phyloP scores from a whole-genome alignment of 352 stramenopile species.

The Phytopythium ostracodes region DNA sequence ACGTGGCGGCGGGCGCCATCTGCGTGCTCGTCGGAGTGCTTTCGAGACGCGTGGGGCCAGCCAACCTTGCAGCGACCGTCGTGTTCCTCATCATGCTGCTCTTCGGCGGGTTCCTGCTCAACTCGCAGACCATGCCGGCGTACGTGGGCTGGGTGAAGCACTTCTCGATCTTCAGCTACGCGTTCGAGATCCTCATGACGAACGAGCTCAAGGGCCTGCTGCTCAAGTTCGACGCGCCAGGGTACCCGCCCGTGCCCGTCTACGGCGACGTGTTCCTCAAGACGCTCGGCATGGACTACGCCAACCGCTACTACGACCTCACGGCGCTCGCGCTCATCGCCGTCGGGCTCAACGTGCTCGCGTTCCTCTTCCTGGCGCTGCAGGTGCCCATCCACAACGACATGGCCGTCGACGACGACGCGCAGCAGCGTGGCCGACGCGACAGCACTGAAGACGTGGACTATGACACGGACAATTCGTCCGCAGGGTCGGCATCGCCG shows the following conservation, averaged over 20 bases:
- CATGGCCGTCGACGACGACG: conserved; percentile 14
- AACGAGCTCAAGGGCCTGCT: conserved; percentile 76
- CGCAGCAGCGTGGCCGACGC: background rate
- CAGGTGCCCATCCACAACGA: conserved; percentile 56
- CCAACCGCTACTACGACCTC: conserved; percentile 70
- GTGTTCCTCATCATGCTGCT: conserved; percentile 79
- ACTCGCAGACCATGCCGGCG: conserved; percentile 72
- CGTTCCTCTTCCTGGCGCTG: conserved; percentile 61
- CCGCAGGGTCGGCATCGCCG: background rate
- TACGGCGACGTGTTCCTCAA: conserved; percentile 85
- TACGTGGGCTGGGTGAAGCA: conserved; percentile 72
- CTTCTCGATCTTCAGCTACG: conserved; percentile 84
- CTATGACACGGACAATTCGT: background rate
- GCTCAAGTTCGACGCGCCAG: conserved; percentile 72
- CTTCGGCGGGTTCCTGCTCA: conserved; percentile 86
- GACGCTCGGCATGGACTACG: conserved; percentile 79
- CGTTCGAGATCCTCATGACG: conserved; percentile 85
- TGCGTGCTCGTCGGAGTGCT: conserved; percentile 72
- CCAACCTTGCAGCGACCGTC: conserved; percentile 72
- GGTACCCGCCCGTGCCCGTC: conserved; percentile 68
- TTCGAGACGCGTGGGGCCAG: conserved; percentile 52
- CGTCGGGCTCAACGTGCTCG: conserved; percentile 44
- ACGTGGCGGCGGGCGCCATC: conserved; percentile 69
- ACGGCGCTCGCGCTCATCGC: conserved; percentile 50
- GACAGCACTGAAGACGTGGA: background rate